Evolutionary conservation across 768 basidiomycete species (phyloP).

Genomic region (Dentipellis sp.): DNA sequence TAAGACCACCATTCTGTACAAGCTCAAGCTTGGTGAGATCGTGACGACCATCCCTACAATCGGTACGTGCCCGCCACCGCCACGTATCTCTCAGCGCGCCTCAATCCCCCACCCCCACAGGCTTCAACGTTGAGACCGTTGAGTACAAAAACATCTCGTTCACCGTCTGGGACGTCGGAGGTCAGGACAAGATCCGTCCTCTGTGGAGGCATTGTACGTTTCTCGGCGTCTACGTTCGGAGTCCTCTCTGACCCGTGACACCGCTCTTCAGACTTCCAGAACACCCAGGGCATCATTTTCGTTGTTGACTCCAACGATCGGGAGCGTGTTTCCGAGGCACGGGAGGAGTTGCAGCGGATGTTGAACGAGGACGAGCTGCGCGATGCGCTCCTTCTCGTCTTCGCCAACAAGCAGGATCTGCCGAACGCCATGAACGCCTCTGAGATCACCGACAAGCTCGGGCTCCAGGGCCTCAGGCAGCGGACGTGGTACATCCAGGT

Average conservation of each 20-base stretch:
- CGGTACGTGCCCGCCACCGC: conserved; percentile 45
- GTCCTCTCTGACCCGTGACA: too few species aligned
- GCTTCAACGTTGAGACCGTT: conserved; percentile 99
- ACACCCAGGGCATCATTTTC: conserved; percentile 99
- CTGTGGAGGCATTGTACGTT: conserved; percentile 99
- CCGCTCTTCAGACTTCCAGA: conserved; percentile 84
- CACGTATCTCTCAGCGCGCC: conserved; percentile 2
- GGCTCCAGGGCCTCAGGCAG: conserved; percentile 93
- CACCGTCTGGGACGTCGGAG: conserved; percentile 99
- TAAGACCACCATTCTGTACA: conserved; percentile 98
- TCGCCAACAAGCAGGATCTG: conserved; percentile 99
- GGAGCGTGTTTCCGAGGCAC: conserved; percentile 98
- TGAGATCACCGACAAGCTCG: conserved; percentile 99
- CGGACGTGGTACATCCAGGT: conserved; percentile 98
- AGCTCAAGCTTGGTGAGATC: conserved; percentile 99
- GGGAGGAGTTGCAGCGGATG: conserved; percentile 99
- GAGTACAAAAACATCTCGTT: conserved; percentile 99
- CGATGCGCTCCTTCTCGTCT: conserved; percentile 95
- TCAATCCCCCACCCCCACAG: conserved; percentile 34
- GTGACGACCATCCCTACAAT: conserved; percentile 99
- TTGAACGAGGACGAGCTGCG: conserved; percentile 99
- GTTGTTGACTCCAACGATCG: conserved; percentile 99
- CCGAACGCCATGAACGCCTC: conserved; percentile 99
- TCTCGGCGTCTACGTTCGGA: conserved; percentile 2
- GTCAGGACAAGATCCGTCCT: conserved; percentile 99